A percentile compares a stretch with the other conserved stretches of the same genome.
Conservation (phyloP, 306 rosid genomes). For the Heteromeles arbutifolia region DNA sequence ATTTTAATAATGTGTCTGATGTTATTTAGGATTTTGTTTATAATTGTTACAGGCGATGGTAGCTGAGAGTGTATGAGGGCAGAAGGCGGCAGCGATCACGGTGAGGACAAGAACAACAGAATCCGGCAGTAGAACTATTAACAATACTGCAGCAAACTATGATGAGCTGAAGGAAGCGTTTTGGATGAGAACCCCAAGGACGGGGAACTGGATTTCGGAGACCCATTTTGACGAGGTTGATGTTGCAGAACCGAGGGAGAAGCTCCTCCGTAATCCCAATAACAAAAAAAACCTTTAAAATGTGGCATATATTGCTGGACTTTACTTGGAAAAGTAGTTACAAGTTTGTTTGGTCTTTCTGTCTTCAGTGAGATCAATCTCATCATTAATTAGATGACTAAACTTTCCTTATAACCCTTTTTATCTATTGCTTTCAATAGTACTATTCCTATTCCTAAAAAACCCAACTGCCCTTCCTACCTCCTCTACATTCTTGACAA, state of each 20-base stretch:
- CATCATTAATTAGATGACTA: no score
- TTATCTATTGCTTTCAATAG: no score
- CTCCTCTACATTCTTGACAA: no score
- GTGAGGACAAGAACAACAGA: not conserved
- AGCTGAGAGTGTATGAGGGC: constrained; percentile 4
- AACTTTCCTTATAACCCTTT: no score
- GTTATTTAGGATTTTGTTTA: not conserved
- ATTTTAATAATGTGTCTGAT: not conserved
- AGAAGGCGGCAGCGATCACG: not conserved
- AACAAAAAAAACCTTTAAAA: not conserved
- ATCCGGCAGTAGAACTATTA: not conserved
- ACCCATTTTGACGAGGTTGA: constrained; percentile 39
- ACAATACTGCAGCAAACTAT: not conserved
- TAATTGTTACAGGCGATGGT: constrained; percentile 16
- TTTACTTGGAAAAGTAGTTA: no score
- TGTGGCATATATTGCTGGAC: no score
- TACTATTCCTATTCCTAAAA: no score
- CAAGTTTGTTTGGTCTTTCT: no score
- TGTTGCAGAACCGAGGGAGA: constrained; percentile 43
- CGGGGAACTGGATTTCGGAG: constrained; percentile 69
- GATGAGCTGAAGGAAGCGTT: constrained; percentile 13
- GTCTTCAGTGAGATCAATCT: no score
- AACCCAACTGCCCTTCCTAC: no score
- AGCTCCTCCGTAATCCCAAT: constrained; percentile 23
- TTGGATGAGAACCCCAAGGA: constrained; percentile 70